phyloP scores from a whole-genome alignment of 2,329 filamentous ascomycete species.

The Monilinia vaccinii-corymbosi region DNA sequence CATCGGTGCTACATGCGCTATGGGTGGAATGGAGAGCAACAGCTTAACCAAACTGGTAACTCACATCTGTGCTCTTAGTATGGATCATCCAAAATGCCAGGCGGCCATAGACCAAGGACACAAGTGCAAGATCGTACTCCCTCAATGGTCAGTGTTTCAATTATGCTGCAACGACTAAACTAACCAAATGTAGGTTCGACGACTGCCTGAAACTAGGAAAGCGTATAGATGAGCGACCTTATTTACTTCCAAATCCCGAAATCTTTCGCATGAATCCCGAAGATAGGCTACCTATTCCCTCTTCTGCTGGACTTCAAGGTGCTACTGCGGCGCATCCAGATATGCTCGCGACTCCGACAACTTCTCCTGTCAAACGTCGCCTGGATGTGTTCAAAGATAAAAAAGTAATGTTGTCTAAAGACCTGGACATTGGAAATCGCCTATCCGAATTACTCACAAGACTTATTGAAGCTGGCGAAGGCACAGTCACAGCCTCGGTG shows the following conservation, averaged over 20 bases:
- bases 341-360: conserved; percentile 33
- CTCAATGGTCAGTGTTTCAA: conserved; percentile 61
- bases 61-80: conserved; percentile 75
- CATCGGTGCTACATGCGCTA: conserved; percentile 75
- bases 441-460: conserved; percentile 58
- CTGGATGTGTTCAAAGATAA: conserved; percentile 69
- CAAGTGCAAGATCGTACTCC: conserved; percentile 75
- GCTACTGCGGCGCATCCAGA: conserved; percentile 48
- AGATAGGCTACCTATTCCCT: conserved; percentile 46
- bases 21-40: conserved; percentile 74
- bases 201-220: conserved; percentile 91
- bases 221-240: conserved; percentile 81
- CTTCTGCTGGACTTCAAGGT: conserved; percentile 55
- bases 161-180: conserved; percentile 1
- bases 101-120: conserved; percentile 55
- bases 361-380: conserved; percentile 39
- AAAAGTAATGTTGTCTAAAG: conserved; percentile 65
- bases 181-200: conserved; percentile 64
- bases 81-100: conserved; percentile 64
- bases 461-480: conserved; percentile 64
- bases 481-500: conserved; percentile 54
- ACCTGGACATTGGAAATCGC: conserved; percentile 61
- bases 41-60: conserved; percentile 68
- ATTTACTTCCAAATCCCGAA: conserved; percentile 76
- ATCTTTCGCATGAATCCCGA: conserved; percentile 55